Evolutionary conservation across 2,329 filamentous ascomycete genomes (phyloP), one percentile per base, ranked within the genome.

Genomic region (Immersiporthe knoxdaviesiana): DNA sequence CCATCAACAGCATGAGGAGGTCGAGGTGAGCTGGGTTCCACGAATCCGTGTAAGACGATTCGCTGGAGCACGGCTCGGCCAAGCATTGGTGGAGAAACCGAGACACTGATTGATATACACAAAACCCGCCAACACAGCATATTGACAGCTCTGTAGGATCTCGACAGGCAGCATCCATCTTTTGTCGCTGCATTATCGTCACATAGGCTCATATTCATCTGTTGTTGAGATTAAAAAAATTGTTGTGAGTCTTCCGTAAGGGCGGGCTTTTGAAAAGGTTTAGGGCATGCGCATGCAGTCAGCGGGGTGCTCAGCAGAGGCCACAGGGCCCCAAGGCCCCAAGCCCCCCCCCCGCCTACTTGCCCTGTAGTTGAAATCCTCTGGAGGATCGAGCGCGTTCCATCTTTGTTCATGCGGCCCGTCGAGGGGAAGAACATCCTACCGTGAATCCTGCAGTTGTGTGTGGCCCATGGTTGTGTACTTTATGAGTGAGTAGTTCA

Each of bases 11-110:
- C 0, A 21, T 3, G 18, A 27, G 30, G 11, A 56, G 14, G 52
- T 56, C 24, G 27, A 30, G 52, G 14, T 18, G 27, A 30, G 16
- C 24, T 6, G 52, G 52, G 27, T 32, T 56, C 27, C 52, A 18
- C 14, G 52, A 32, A 30, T 56, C 24, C 52, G 14, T 56, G 52
- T 56, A 56, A 56, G 52, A 56, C 24, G 52, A 56, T 56, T 56
- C 52, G 52, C 27, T 18, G 24, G 24, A 56, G 52, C 52, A 56
- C 27, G 24, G 44, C 44, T 47, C 10, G 52, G 24, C 52, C 27
- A 56, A 56, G 18, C 52, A 18, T 14, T 24, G 52, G 52, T 56
- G 27, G 52, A 56, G 52, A 30, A 56, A 5, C 32, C 14, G 27
- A 27, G 50, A 14, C 24, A 12, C 12, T 24, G n/a, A 35, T 10